Evolutionary conservation across 164 flowering plant species (phyloP).

Genomic region (Vitis amurensis): DNA sequence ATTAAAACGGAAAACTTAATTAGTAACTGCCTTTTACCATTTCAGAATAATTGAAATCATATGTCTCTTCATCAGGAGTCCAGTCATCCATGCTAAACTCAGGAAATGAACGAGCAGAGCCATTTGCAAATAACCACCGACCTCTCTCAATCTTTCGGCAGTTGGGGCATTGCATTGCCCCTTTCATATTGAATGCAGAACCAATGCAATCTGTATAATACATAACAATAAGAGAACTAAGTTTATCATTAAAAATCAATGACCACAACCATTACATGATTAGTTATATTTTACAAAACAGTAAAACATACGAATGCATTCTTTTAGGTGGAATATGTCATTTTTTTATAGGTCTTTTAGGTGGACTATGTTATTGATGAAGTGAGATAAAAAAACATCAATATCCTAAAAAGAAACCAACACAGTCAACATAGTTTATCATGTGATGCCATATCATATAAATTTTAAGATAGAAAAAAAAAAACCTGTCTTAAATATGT

Average conservation of each 20-base stretch:
- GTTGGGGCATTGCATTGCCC: slow-evolving; percentile 56
- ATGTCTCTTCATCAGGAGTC: slow-evolving; percentile 25
- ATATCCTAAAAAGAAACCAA: too few relatives aligned
- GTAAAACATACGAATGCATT: not conserved
- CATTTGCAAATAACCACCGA: slow-evolving; percentile 45
- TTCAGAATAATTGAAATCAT: slow-evolving; percentile 23
- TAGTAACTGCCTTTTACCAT: slow-evolving; percentile 18
- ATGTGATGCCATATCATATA: too few relatives aligned
- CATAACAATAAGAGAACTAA: not conserved
- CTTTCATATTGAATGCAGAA: slow-evolving; percentile 49
- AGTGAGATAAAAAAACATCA: too few relatives aligned
- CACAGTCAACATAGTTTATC: too few relatives aligned
- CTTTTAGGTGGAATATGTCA: too few relatives aligned
- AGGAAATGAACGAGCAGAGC: slow-evolving; percentile 17
- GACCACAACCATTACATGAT: not conserved
- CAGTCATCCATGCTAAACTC: slow-evolving; percentile 26
- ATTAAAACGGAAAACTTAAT: not conserved
- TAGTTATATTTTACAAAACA: not conserved
- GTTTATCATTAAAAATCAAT: not conserved
- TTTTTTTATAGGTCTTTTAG: too few relatives aligned
- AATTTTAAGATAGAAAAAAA: too few relatives aligned
- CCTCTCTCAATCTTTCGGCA: slow-evolving; percentile 49
- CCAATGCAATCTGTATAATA: slow-evolving; percentile 46
- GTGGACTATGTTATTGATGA: too few relatives aligned
- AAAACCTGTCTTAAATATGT: too few relatives aligned